Conservation (phyloP, 2,329 filamentous ascomycete genomes). For the Ophiostoma sp. region DNA sequence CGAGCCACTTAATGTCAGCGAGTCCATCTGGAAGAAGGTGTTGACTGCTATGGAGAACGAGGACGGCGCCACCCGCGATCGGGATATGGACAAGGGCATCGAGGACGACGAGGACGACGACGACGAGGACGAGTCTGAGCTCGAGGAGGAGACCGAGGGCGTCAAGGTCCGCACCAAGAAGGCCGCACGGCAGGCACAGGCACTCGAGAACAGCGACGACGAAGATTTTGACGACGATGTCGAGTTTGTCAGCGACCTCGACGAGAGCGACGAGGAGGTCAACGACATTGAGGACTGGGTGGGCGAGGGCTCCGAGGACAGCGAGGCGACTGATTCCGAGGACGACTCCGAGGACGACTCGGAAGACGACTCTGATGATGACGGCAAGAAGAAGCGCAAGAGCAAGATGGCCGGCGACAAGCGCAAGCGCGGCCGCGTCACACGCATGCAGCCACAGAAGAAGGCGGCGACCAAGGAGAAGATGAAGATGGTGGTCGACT, state of each 20-base stretch:
- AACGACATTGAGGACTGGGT: slow-evolving; percentile 90
- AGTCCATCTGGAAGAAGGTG: slow-evolving; percentile 95
- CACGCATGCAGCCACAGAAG: slow-evolving; percentile 54
- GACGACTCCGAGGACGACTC: slow-evolving; percentile 55
- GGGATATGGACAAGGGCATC: slow-evolving; percentile 83
- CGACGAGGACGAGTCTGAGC: slow-evolving; percentile 62
- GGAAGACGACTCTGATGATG: slow-evolving; percentile 49
- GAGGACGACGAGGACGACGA: slow-evolving; percentile 62
- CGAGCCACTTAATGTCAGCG: slow-evolving; percentile 88
- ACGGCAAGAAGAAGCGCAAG: slow-evolving; percentile 43
- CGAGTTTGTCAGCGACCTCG: slow-evolving; percentile 89
- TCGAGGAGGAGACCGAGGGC: slow-evolving; percentile 58
- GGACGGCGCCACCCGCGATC: slow-evolving; percentile 74
- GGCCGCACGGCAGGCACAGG: slow-evolving; percentile 18
- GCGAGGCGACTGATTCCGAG: slow-evolving; percentile 53
- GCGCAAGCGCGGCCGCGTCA: slow-evolving; percentile 43
- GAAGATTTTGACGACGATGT: slow-evolving; percentile 69
- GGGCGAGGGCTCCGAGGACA: slow-evolving; percentile 63
- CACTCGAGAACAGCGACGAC: slow-evolving; percentile 42
- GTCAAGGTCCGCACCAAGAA: slow-evolving; percentile 18
- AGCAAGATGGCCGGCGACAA: slow-evolving; percentile 53
- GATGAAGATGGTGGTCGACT: slow-evolving; percentile 26
- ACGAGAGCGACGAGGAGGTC: slow-evolving; percentile 74
- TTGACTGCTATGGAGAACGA: slow-evolving; percentile 82
- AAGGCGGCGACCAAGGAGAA: slow-evolving; percentile 43